Evolutionary conservation across 1,284 basidiomycete genomes (phyloP).

Genomic region (Microbotryum silenes-acaulis): DNA sequence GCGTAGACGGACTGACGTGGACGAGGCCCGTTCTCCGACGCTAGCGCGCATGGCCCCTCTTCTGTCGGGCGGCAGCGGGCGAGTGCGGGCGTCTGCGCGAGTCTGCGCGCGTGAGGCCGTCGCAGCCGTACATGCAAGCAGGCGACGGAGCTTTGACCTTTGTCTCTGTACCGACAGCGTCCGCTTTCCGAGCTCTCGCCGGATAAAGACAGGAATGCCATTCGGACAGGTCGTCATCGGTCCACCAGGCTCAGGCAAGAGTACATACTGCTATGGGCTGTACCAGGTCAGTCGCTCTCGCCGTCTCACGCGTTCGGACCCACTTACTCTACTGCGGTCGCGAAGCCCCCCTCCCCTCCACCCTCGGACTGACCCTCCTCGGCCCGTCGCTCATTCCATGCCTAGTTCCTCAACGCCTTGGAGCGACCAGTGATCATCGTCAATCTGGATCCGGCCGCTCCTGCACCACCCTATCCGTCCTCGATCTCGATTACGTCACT

Average conservation of each 20-base stretch:
- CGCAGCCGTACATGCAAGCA: too few relatives aligned
- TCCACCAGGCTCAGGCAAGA: slow-evolving; percentile 86
- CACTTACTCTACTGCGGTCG: background rate
- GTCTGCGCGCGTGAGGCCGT: too few relatives aligned
- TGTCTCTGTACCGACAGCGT: background rate
- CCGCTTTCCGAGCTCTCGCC: too few relatives aligned
- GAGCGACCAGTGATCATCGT: slow-evolving; percentile 78
- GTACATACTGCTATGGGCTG: slow-evolving; percentile 88
- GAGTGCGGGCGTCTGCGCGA: too few relatives aligned
- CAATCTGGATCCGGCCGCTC: slow-evolving; percentile 94
- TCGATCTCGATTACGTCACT: slow-evolving; percentile 76
- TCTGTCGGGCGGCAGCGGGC: too few relatives aligned
- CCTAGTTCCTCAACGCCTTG: slow-evolving; percentile 72
- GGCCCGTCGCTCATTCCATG: background rate
- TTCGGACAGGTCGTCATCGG: slow-evolving; percentile 60
- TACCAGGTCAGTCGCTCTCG: slow-evolving; percentile 51
- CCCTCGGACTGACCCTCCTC: background rate
- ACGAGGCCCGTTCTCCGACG: too few relatives aligned
- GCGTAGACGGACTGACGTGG: too few relatives aligned
- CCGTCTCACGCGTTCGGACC: background rate
- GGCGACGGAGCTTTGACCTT: background rate
- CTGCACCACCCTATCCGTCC: slow-evolving; percentile 81
- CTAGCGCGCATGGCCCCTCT: too few relatives aligned
- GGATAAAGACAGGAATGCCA: slow-evolving; percentile 24
- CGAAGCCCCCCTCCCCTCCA: background rate